These are phyloP conservation scores for Hypoxylon sp. DNA, from an alignment of 2,329 filamentous ascomycete species.

Conservation along the genomic window DNA sequence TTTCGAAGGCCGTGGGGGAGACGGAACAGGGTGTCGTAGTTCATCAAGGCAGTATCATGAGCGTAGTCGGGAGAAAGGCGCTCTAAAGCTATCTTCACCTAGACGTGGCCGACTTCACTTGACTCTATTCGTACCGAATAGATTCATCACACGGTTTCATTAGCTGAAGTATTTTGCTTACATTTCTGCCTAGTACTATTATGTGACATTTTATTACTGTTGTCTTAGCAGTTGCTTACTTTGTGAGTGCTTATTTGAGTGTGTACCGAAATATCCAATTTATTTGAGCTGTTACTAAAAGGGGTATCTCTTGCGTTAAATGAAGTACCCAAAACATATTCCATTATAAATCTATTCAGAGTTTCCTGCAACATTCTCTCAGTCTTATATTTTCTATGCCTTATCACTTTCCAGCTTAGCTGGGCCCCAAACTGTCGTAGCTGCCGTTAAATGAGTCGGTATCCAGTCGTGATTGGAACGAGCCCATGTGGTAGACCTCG, in stretches of 20 bases:
- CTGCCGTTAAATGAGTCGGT: not conserved
- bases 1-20: conserved; percentile 44
- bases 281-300: no score
- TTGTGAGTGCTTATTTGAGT: no score
- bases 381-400: no score
- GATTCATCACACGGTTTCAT: not conserved
- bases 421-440: no score
- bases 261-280: not conserved
- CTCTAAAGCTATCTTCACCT: conserved; percentile 17
- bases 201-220: no score
- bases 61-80: conserved; percentile 40
- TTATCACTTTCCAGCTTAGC: no score
- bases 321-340: no score
- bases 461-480: not conserved
- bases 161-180: not conserved
- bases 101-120: not conserved
- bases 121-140: not conserved
- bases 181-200: not conserved
- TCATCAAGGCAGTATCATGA: conserved; percentile 35
- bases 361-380: no score
- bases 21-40: conserved; percentile 49
- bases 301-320: no score
- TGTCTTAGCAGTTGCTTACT: not conserved
- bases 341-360: no score
- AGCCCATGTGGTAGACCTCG: no score